These are phyloP conservation scores for Cladorrhinum samala DNA, from an alignment of 495 filamentous ascomycete species.

Conservation along the genomic window DNA sequence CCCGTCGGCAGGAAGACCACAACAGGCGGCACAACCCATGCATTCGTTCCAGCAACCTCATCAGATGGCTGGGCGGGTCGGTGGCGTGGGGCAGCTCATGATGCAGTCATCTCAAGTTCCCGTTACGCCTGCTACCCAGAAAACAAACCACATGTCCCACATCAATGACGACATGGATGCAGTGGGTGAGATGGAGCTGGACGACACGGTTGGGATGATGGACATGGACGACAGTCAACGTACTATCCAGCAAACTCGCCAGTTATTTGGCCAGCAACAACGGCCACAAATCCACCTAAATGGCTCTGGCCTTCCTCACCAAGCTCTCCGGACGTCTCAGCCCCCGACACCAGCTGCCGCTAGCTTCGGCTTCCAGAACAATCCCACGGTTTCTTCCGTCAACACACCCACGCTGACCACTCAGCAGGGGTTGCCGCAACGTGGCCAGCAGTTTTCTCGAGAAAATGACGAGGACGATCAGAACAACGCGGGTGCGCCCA, in stretches of 20 bases:
- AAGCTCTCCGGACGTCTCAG: conserved; percentile 76
- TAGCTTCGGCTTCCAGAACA: conserved; percentile 74
- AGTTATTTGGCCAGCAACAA: conserved; percentile 69
- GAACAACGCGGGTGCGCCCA: conserved; percentile 45
- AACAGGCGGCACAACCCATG: conserved; percentile 22
- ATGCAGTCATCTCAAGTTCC: conserved; percentile 41
- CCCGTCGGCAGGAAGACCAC: conserved; percentile 15
- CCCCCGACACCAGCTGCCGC: conserved; percentile 78
- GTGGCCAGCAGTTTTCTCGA: conserved; percentile 48
- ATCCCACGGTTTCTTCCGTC: conserved; percentile 95
- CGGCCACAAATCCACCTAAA: conserved; percentile 69
- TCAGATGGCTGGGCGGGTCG: conserved; percentile 30
- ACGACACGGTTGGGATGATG: conserved; percentile 64
- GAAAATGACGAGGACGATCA: conserved; percentile 39
- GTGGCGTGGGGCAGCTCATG: conserved; percentile 37
- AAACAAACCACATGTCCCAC: conserved; percentile 30
- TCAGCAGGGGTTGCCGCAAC: conserved; percentile 39
- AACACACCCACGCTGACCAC: conserved; percentile 86
- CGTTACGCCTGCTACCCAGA: conserved; percentile 22
- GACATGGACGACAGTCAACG: conserved; percentile 55
- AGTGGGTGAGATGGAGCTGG: conserved; percentile 95
- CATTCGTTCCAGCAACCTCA: conserved; percentile 35
- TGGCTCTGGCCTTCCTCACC: conserved; percentile 58
- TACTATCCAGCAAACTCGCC: conserved; percentile 52
- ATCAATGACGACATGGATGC: conserved; percentile 70